phyloP scores from a whole-genome alignment of 2,329 filamentous ascomycete species.

The Graphilbum fragrans region DNA sequence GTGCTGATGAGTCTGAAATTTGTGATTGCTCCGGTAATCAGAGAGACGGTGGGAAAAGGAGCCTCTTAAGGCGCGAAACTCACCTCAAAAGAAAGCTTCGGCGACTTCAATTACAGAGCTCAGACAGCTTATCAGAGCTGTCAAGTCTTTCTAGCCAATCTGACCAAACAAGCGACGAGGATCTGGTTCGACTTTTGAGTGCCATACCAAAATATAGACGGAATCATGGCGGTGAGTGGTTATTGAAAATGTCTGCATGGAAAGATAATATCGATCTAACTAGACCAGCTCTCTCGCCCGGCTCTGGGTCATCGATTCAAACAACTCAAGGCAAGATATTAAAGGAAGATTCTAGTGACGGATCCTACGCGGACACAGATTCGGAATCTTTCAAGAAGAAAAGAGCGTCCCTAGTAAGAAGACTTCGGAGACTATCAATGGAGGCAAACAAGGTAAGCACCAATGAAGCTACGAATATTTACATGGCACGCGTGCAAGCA shows the following conservation, averaged over 20 bases:
- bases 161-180: not conserved
- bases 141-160: not conserved
- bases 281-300: not conserved
- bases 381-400: not conserved
- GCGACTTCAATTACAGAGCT: not conserved
- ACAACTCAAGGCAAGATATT: not conserved
- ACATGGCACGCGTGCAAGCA: not conserved
- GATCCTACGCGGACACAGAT: conserved; percentile 1
- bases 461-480: not conserved
- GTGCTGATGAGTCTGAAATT: not conserved
- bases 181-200: not conserved
- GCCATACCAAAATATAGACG: not conserved
- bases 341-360: conserved; percentile 1
- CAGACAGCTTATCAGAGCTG: not conserved
- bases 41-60: conserved; percentile 1
- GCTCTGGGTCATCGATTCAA: not conserved
- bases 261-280: no score
- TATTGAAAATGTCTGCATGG: not conserved
- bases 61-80: not conserved
- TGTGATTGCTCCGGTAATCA: conserved; percentile 9
- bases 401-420: not conserved
- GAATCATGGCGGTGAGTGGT: not conserved
- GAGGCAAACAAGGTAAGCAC: not conserved
- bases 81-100: not conserved
- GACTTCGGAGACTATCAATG: not conserved